Percentiles rank a stretch among this genome's conserved stretches.
Evolutionary conservation across 345 rosid genomes (phyloP).

Genomic region (Euphorbia peplus): DNA sequence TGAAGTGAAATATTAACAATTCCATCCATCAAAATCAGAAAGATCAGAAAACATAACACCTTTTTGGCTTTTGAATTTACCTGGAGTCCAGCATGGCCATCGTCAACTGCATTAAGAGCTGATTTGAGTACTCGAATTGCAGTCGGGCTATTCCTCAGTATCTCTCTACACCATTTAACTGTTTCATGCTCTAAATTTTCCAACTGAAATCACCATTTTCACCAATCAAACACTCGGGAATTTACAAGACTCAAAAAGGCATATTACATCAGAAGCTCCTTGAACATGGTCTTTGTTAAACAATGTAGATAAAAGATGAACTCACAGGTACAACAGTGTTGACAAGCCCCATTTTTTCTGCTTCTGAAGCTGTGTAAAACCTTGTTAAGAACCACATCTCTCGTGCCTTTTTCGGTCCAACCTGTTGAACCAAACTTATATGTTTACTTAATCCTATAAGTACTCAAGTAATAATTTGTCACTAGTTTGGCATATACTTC

Average conservation of each 20-base stretch:
- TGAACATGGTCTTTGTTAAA: not conserved
- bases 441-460: not conserved
- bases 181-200: constrained; percentile 82
- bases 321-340: constrained; percentile 82
- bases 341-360: constrained; percentile 93
- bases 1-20: too few species aligned
- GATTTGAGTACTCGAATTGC: constrained; percentile 89
- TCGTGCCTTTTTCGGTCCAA: constrained; percentile 92
- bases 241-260: too few species aligned
- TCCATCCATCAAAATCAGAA: too few species aligned
- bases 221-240: not conserved
- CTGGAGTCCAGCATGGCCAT: constrained; percentile 94
- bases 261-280: too few species aligned
- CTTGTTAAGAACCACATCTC: constrained; percentile 94
- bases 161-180: constrained; percentile 86
- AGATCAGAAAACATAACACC: too few species aligned
- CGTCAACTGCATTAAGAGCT: constrained; percentile 88
- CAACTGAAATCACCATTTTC: constrained; percentile 39
- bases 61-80: constrained; percentile 22
- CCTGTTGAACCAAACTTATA: constrained; percentile 35
- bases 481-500: not conserved
- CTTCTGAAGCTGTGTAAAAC: constrained; percentile 83
- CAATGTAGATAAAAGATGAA: constrained; percentile 11
- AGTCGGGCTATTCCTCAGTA: constrained; percentile 83
- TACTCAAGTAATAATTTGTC: not conserved